These are phyloP conservation scores for Pontederia crassipes DNA, from an alignment of 176 grass and related monocot genomes.

Conservation along the genomic window DNA sequence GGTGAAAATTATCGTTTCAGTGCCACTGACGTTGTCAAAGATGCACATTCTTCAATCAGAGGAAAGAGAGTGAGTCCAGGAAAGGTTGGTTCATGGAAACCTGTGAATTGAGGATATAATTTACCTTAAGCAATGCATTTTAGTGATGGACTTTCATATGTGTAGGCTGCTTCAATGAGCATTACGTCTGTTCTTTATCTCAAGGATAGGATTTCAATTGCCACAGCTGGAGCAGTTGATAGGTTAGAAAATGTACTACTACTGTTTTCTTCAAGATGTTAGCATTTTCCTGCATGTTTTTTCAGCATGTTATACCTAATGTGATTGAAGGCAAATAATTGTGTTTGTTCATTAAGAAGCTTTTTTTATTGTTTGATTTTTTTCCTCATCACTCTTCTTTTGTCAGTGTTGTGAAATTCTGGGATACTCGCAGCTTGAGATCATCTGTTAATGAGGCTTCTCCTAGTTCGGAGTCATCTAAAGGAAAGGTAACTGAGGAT, in stretches of 20 bases:
- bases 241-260: constrained; percentile 32
- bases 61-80: constrained; percentile 39
- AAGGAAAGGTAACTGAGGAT: constrained; percentile 33
- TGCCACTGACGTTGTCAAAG: constrained; percentile 58
- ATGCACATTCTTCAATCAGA: constrained; percentile 45
- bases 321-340: no score
- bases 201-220: constrained; percentile 72
- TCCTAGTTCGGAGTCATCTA: constrained; percentile 31
- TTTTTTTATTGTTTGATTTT: background rate
- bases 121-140: background rate
- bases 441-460: constrained; percentile 36
- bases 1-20: constrained; percentile 17
- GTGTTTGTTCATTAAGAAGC: background rate
- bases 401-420: constrained; percentile 79
- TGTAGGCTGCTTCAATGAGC: constrained; percentile 57
- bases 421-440: constrained; percentile 84
- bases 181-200: constrained; percentile 94
- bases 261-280: constrained; percentile 1
- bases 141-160: constrained; percentile 15
- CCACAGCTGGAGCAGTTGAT: constrained; percentile 80
- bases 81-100: constrained; percentile 43
- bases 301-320: no score
- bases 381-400: background rate
- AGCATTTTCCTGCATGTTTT: background rate
- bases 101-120: background rate